phyloP scores from a whole-genome alignment of 345 rosid genomes.

The Passiflora organensis region DNA sequence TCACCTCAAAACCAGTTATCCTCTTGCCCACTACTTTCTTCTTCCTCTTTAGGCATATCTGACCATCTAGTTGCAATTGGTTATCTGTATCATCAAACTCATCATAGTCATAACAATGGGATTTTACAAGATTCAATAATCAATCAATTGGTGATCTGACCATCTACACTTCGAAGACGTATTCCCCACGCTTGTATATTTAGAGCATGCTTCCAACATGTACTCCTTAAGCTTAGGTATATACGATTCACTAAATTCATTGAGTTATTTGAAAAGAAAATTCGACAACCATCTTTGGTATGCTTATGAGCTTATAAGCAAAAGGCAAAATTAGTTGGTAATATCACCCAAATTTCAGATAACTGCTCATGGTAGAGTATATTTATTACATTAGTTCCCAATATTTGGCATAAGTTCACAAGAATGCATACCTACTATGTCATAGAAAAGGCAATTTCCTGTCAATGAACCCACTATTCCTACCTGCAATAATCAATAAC shows the following conservation, averaged over 20 bases:
- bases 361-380: too few relatives aligned
- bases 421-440: constrained; percentile 41
- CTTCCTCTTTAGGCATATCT: constrained; percentile 53
- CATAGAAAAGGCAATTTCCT: constrained; percentile 61
- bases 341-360: too few relatives aligned
- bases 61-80: constrained; percentile 41
- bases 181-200: background rate
- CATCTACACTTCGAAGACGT: background rate
- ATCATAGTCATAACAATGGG: constrained; percentile 1
- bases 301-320: too few relatives aligned
- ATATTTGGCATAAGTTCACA: constrained; percentile 3
- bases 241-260: too few relatives aligned
- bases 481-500: constrained; percentile 36
- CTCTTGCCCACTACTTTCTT: constrained; percentile 65
- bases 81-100: constrained; percentile 37
- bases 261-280: too few relatives aligned
- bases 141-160: background rate
- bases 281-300: too few relatives aligned
- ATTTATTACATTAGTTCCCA: too few relatives aligned
- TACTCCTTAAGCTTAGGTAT: too few relatives aligned
- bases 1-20: constrained; percentile 71
- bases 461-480: constrained; percentile 64
- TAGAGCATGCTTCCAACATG: background rate
- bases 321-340: too few relatives aligned
- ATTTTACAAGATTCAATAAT: background rate